Percentiles rank a stretch among this genome's conserved stretches.
Evolutionary conservation across 2,329 filamentous ascomycete genomes (phyloP).

Genomic region (Colletotrichum trifolii): DNA sequence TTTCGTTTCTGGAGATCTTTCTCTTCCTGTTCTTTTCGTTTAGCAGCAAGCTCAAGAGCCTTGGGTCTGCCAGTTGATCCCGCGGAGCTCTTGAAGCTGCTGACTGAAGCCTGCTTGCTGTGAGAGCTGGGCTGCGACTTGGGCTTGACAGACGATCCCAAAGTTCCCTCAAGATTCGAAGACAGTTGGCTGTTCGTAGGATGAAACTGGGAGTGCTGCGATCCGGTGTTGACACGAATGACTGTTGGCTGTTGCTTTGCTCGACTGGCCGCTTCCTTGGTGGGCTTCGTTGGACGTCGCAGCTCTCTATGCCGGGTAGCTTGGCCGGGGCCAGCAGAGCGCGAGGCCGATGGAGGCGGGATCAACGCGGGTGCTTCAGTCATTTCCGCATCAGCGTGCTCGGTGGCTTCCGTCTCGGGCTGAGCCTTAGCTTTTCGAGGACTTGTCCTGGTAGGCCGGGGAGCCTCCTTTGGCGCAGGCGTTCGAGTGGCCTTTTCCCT

Average conservation of each 20-base stretch:
- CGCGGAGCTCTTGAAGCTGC: slow-evolving; percentile 73
- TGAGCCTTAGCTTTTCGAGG: slow-evolving; percentile 61
- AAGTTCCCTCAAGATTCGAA: slow-evolving; percentile 68
- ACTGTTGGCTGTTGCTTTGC: slow-evolving; percentile 76
- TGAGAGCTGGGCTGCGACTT: slow-evolving; percentile 76
- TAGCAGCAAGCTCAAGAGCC: slow-evolving; percentile 79
- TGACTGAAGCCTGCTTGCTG: slow-evolving; percentile 59
- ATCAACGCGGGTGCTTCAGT: slow-evolving; percentile 63
- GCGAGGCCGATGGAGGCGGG: slow-evolving; percentile 70
- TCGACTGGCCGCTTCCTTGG: slow-evolving; percentile 68
- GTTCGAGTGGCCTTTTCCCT: slow-evolving; percentile 43
- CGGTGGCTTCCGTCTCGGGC: slow-evolving; percentile 45
- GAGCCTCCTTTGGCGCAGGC: slow-evolving; percentile 51
- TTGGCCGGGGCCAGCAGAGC: slow-evolving; percentile 60
- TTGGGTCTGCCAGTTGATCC: slow-evolving; percentile 75
- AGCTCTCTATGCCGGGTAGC: slow-evolving; percentile 62
- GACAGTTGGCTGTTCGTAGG: slow-evolving; percentile 68
- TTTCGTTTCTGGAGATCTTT: slow-evolving; percentile 81
- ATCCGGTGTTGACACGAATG: slow-evolving; percentile 76
- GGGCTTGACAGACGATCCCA: slow-evolving; percentile 59
- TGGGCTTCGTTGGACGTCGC: slow-evolving; percentile 71
- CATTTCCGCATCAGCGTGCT: slow-evolving; percentile 65
- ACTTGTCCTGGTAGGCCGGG: slow-evolving; percentile 60
- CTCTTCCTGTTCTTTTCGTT: slow-evolving; percentile 88
- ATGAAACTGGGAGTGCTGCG: slow-evolving; percentile 69